These are phyloP conservation scores for Diplodia intermedia DNA, from an alignment of 2,329 filamentous ascomycete species.

Conservation along the genomic window DNA sequence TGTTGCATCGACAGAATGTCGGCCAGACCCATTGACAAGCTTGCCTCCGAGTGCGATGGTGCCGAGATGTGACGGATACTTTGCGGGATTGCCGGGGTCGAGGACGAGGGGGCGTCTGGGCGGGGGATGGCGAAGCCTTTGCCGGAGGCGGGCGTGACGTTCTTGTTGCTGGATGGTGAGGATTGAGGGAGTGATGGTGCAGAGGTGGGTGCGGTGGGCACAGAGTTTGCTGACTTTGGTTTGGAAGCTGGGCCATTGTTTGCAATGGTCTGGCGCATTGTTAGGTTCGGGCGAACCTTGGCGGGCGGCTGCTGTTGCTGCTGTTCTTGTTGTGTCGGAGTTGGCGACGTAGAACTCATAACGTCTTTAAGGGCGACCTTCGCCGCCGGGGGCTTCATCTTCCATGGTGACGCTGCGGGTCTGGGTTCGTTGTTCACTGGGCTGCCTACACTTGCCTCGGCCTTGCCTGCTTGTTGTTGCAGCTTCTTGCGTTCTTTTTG, in stretches of 20 bases:
- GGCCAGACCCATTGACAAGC: conserved; percentile 69
- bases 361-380: conserved; percentile 59
- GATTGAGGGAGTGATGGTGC: conserved; percentile 33
- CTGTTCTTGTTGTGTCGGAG: conserved; percentile 34
- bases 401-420: conserved; percentile 66
- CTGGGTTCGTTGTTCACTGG: conserved; percentile 29
- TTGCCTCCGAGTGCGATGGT: conserved; percentile 66
- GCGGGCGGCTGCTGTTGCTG: conserved; percentile 44
- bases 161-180: conserved; percentile 30
- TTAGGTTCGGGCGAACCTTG: conserved; percentile 58
- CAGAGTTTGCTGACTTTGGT: conserved; percentile 37
- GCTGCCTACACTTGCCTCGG: neutral
- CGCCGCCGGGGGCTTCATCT: conserved; percentile 59
- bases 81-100: conserved; percentile 47
- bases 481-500: conserved; percentile 86
- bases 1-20: conserved; percentile 90
- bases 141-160: conserved; percentile 11
- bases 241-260: conserved; percentile 42
- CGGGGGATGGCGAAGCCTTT: conserved; percentile 28
- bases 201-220: conserved; percentile 40
- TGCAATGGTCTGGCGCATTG: conserved; percentile 66
- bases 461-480: conserved; percentile 45
- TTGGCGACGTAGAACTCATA: conserved; percentile 43
- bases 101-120: conserved; percentile 38
- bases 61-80: conserved; percentile 57